Evolutionary conservation across 371 early-diverging fungal species (phyloP), one percentile per base, ranked within the genome.

Genomic region (Mucor lusitanicus): DNA sequence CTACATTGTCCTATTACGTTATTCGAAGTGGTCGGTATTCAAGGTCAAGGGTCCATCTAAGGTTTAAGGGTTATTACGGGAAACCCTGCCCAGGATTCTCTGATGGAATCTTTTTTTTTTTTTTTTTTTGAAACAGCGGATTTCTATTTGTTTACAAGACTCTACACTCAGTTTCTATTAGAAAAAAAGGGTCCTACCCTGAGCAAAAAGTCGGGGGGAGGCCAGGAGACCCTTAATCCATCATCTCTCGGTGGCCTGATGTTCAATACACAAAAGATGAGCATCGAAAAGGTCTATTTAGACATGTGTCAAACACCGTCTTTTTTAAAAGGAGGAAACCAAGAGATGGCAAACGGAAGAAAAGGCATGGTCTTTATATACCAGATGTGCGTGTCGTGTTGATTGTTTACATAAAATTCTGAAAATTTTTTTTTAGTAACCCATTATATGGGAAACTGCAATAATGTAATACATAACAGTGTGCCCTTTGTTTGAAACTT

Each of bases 151-250:
- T 21, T 58, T 11, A 32, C 7, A 27, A 9, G n/a, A n/a, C n/a
- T n/a, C n/a, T 54, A 21, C 12, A 21, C 32, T 32, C 58, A 28
- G 35, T 58, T 35, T 58, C 58, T 35, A 37, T 19, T 35, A 23
- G 6, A 58, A 25, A 40, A 42, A 59, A 59, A 59, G 59, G 59
- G 59, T 59, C 59, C 59, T 59, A 42, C 42, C 59, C 59, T 59
- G 55, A 50, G 25, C 25, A 25, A 50, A 46, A 37, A 23, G 50
- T 50, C 50, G 50, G 50, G 25, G 12, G 25, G 9, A 23, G 21
- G 30, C n/a, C n/a, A n/a, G 30, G 21, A 44, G 44, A 44, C 44
- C 44, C 44, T 44, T 44, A 19, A 19, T 44, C 19, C 19, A n/a
- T 19, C 15, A n/a, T n/a, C n/a, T 30, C 17, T 7, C 7, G 50